Conservation (phyloP, 768 basidiomycete genomes). For the Lentinula aciculospora region DNA sequence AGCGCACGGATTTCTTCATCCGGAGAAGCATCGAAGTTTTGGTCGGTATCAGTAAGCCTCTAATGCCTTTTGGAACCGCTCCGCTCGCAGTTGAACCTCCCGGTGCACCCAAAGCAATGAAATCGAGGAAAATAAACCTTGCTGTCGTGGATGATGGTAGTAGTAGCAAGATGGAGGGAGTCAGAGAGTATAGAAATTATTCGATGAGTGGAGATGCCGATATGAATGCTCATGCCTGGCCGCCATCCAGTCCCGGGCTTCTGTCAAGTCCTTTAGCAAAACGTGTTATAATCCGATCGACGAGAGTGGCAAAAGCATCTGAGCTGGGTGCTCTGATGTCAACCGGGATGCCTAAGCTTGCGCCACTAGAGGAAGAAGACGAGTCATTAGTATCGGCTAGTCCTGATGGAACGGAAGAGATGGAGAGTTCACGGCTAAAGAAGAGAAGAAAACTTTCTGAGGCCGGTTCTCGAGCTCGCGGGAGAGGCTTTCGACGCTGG, state of each 20-base stretch:
- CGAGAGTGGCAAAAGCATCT: slow-evolving; percentile 18
- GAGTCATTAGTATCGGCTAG: slow-evolving; percentile 7
- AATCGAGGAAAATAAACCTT: slow-evolving; percentile 8
- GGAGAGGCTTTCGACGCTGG: not conserved
- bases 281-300: not conserved
- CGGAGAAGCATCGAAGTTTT: slow-evolving; percentile 52
- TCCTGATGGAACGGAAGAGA: not conserved
- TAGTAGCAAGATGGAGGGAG: slow-evolving; percentile 2
- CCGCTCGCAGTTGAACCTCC: slow-evolving; percentile 20
- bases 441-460: not conserved
- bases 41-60: slow-evolving; percentile 43
- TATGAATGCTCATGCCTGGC: not conserved
- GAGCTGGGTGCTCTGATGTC: slow-evolving; percentile 12
- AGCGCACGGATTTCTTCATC: slow-evolving; percentile 34
- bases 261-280: slow-evolving; percentile 22
- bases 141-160: not conserved
- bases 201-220: not conserved
- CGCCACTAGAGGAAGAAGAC: slow-evolving; percentile 24
- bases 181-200: not conserved
- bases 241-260: slow-evolving; percentile 7
- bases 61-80: not conserved
- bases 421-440: slow-evolving; percentile 12
- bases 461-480: not conserved
- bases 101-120: slow-evolving; percentile 28
- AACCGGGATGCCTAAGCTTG: slow-evolving; percentile 21